Evolutionary conservation across 306 rosid genomes (phyloP).

Genomic region (Prunus padus): DNA sequence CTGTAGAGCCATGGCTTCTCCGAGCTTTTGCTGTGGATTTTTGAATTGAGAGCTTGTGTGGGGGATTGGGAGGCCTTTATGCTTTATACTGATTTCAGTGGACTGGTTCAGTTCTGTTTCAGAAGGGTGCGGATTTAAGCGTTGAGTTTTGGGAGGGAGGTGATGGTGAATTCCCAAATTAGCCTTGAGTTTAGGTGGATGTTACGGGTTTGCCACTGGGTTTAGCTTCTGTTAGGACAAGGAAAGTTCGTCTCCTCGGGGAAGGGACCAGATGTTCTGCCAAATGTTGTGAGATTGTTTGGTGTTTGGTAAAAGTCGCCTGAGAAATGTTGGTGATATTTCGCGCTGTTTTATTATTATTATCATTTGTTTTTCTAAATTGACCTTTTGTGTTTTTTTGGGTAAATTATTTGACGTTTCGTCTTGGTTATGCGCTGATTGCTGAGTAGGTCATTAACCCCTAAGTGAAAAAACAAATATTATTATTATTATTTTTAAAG

Average conservation of each 20-base stretch:
- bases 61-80: neutral
- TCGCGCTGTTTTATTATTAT: neutral
- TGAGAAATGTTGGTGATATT: neutral
- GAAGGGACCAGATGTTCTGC: neutral
- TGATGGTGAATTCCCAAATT: neutral
- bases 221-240: neutral
- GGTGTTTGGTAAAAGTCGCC: neutral
- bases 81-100: neutral
- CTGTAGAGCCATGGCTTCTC: constrained; percentile 30
- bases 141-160: neutral
- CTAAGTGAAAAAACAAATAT: no score
- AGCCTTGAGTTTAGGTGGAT: neutral
- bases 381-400: neutral
- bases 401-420: neutral
- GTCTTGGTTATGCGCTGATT: no score
- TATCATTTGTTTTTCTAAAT: neutral
- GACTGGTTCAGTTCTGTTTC: neutral
- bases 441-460: no score
- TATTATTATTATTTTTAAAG: no score
- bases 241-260: neutral
- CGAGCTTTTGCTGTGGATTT: neutral
- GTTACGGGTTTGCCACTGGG: neutral
- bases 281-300: neutral
- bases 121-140: neutral
- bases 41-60: neutral